Evolutionary conservation across 352 stramenopile genomes (phyloP).

Genomic region (Phytophthora sp.): DNA sequence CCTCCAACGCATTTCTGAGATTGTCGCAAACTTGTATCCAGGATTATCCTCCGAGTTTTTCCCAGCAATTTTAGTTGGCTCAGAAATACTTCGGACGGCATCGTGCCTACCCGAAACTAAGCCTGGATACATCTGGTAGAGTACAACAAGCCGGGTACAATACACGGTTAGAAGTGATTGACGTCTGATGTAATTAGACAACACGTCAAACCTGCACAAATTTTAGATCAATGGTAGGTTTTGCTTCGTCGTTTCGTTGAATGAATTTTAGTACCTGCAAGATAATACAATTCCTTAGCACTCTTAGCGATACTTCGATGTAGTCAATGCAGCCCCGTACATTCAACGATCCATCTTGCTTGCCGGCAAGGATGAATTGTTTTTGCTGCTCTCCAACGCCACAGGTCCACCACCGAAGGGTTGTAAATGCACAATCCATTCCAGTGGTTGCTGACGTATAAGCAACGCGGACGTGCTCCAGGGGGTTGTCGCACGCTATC

Average conservation of each 20-base stretch:
- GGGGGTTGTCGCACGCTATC: slow-evolving; percentile 36
- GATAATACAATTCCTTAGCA: neutral
- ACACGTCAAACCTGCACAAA: slow-evolving; percentile 18
- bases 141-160: neutral
- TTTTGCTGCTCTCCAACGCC: slow-evolving; percentile 15
- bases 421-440: slow-evolving; percentile 23
- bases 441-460: slow-evolving; percentile 9
- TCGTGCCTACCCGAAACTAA: slow-evolving; percentile 33
- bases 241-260: slow-evolving; percentile 3
- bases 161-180: neutral
- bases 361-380: slow-evolving; percentile 43
- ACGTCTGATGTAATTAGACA: neutral
- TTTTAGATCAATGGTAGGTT: slow-evolving; percentile 10
- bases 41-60: neutral
- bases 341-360: slow-evolving; percentile 44
- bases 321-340: slow-evolving; percentile 24
- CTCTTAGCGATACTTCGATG: too few relatives aligned
- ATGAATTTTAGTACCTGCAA: slow-evolving; percentile 32
- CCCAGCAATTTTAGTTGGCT: slow-evolving; percentile 8
- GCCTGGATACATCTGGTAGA: slow-evolving; percentile 47
- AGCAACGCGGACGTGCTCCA: slow-evolving; percentile 45
- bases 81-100: slow-evolving; percentile 39
- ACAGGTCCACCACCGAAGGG: slow-evolving; percentile 39
- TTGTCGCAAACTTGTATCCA: slow-evolving; percentile 36
- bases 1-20: slow-evolving; percentile 42